Base-by-base conservation (phyloP, 257 asterid species). In the Solanum pennellii region DNA sequence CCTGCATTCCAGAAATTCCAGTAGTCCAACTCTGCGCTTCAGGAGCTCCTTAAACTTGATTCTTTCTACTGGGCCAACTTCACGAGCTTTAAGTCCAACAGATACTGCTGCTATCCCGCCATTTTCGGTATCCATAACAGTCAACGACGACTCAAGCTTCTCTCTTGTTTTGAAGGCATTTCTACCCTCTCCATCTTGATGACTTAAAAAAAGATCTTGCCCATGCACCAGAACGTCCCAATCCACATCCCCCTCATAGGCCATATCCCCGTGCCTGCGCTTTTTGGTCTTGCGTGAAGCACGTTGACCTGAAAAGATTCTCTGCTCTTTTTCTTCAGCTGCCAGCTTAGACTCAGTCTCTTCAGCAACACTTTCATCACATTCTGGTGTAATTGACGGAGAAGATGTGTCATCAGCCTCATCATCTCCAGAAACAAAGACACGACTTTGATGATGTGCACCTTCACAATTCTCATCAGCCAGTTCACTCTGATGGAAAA, bases 1-100 rank as follows among this genome's bases (percentile, higher is more conserved):
- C 99, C 99, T 94, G 99, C 98, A 94, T 89, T 96, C 93, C 90
- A 97, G 91, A 91, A 95, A 97, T 89, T 96, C 99, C 90, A 94
- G 98, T 86, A 94, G 93, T 74, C 99, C 99, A 82, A 98, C 98
- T 95, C 94, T 97, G 91, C 95, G 98, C 92, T 94, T 96, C 90
- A 97, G 86, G 68, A 94, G 92, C 88, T 97, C 99, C 93, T 92
- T 97, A 87, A 97, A 97, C 91, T 93, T 96, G 35, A 97, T 92
- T 92, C 94, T 95, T 92, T 97, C 99, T 60, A 97, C 92, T 41
- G 99, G 97, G 79, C 96, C 92, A 90, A 91, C 95, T 25, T 95
- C 97, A 88, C 94, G 95, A 88, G 98, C 98, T 93, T 91, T 97
- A 76, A 97, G 92, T 80, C 99, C 99, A 66, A 93, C 97, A 27